A percentile compares a stretch with the other conserved stretches of the same genome.
Conservation (phyloP, 768 basidiomycete species). For the Boletus rubropictus region DNA sequence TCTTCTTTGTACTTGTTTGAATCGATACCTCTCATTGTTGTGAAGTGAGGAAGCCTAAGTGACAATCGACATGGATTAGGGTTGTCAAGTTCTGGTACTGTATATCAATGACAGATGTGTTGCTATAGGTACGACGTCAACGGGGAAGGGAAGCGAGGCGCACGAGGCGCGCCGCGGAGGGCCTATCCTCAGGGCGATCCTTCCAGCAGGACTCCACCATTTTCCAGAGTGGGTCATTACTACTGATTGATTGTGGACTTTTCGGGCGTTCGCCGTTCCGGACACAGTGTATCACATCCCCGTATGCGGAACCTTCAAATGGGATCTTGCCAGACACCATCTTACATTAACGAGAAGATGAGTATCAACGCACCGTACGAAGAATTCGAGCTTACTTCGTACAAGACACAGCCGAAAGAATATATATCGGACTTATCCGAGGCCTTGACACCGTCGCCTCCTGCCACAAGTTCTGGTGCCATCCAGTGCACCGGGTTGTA, state of each 20-base stretch:
- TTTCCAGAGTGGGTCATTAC: slow-evolving; percentile 15
- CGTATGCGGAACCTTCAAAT: not conserved
- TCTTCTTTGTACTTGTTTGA: slow-evolving; percentile 4
- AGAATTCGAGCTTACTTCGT: slow-evolving; percentile 20
- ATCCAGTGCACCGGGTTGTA: slow-evolving; percentile 17
- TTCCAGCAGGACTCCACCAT: slow-evolving; percentile 9
- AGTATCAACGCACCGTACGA: not conserved
- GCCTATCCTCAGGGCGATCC: slow-evolving; percentile 7
- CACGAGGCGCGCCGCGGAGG: slow-evolving; percentile 5
- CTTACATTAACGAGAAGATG: slow-evolving; percentile 5
- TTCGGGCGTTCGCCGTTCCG: not conserved
- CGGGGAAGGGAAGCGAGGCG: not conserved
- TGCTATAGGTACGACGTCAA: not conserved
- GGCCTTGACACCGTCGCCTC: slow-evolving; percentile 3
- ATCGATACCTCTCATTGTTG: slow-evolving; percentile 2
- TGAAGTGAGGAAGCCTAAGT: not conserved
- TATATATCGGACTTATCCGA: slow-evolving; percentile 21
- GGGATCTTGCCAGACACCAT: slow-evolving; percentile 16
- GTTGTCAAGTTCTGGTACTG: not conserved
- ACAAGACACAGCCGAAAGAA: slow-evolving; percentile 27
- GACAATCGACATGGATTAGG: not conserved
- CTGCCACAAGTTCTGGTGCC: slow-evolving; percentile 23
- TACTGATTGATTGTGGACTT: slow-evolving; percentile 4
- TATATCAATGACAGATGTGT: not conserved
- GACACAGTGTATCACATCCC: not conserved